Conservation (phyloP, 2,329 filamentous ascomycete genomes). For the Pseudogymnoascus sp. region DNA sequence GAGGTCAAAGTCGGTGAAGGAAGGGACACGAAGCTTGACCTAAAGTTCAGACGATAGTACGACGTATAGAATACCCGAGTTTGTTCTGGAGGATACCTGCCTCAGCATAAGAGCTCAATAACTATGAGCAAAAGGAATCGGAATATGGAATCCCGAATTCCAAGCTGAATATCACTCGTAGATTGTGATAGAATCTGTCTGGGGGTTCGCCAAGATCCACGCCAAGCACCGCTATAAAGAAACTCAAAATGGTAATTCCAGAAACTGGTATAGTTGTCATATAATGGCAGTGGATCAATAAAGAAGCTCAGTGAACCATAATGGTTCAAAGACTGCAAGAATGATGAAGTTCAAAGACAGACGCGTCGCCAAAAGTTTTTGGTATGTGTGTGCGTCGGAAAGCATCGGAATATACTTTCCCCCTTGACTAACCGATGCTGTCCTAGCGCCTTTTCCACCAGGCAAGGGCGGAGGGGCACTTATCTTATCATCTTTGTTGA, state of each 20-base stretch:
- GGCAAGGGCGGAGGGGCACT: not conserved
- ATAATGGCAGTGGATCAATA: not conserved
- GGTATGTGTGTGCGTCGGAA: not conserved
- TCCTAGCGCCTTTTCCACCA: not conserved
- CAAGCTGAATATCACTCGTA: slow-evolving; percentile 1
- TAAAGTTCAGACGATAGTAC: not conserved
- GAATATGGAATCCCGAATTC: not conserved
- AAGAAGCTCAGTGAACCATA: not conserved
- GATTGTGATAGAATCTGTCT: slow-evolving; percentile 2
- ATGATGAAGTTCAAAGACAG: not conserved
- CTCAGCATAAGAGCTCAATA: not conserved
- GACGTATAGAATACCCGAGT: not conserved
- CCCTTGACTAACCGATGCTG: not conserved
- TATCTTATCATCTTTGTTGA: slow-evolving; percentile 4
- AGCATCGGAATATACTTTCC: slow-evolving; percentile 4
- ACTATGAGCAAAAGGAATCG: not conserved
- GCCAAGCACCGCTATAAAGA: not conserved
- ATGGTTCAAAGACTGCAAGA: not conserved
- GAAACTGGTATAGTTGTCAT: not conserved
- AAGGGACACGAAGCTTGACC: not conserved
- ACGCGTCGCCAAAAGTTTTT: not conserved
- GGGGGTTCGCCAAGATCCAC: not conserved
- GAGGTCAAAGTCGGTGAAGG: slow-evolving; percentile 5
- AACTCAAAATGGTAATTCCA: not conserved
- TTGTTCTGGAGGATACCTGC: not conserved